Base-by-base conservation (phyloP, 116 monocot genomes). In the Trichopus zeylanicus region DNA sequence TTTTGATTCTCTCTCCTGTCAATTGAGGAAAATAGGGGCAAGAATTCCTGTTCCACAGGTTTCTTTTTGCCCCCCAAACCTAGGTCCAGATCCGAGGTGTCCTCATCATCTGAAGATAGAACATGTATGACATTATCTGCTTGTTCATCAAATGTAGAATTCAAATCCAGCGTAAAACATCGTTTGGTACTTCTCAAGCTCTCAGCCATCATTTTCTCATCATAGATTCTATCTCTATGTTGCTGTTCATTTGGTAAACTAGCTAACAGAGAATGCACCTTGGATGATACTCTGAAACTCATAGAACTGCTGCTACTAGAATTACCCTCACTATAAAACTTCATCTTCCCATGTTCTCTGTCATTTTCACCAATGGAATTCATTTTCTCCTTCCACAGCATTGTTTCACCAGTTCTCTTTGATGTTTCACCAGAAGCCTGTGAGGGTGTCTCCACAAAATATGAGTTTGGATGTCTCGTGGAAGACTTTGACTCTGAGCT, bases 71-170 rank as follows among this genome's bases (percentile, higher is more conserved):
- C 61, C 7, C 80, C 70, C 21, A 86, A 63, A 27, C 64, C 77
- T 48, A 86, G 72, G 24, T 86, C 75, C 31, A 81, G 74, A 54
- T 74, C 37, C 51, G 38, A 37, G 2, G 10, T 9, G 0, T 73
- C 69, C 29, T 83, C 78, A 26, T 74, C 76, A 26, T 78, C 70
- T 9, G 75, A 76, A 22, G 70, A 69, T 6, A 66, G 28, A 39
- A 72, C 61, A 57, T 63, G 61, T 57, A 79, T 55, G 37, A 58
- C 18, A 30, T 64, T 42, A 2, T 49, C 70, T 42, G 69, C 18
- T 65, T 66, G 42, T 25, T 12, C 12, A 26, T 53, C 58, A 39
- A 27, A 33, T 6, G 48, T 11, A 42, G 68, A 34, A 60, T 23
- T 19, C 20, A 56, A 58, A 48, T 64, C 68, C 48, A 68, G 54